Conservation (phyloP, 495 filamentous ascomycete genomes). For the Aspergillus hancockii region DNA sequence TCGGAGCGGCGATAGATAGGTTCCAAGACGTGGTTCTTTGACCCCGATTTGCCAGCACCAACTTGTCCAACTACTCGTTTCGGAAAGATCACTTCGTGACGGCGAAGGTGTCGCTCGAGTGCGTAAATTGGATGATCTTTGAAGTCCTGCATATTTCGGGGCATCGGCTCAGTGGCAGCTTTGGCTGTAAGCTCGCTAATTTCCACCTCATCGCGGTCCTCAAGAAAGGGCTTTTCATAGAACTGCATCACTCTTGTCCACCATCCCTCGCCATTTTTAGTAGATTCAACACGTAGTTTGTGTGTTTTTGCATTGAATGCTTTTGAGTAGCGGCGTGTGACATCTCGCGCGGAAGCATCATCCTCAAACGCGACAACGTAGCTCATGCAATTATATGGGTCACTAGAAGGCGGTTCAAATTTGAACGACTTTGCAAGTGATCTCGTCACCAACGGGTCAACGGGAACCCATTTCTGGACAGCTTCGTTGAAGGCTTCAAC, state of each 20-base stretch:
- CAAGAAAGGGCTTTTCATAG: slow-evolving; percentile 55
- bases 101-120: slow-evolving; percentile 81
- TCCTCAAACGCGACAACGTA: slow-evolving; percentile 88
- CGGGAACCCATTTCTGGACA: slow-evolving; percentile 84
- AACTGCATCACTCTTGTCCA: slow-evolving; percentile 60
- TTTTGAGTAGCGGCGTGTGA: slow-evolving; percentile 77
- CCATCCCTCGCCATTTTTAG: slow-evolving; percentile 69
- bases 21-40: slow-evolving; percentile 55
- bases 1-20: slow-evolving; percentile 77
- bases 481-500: slow-evolving; percentile 85
- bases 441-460: slow-evolving; percentile 81
- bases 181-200: slow-evolving; percentile 68
- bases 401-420: slow-evolving; percentile 78
- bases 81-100: slow-evolving; percentile 76
- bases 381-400: slow-evolving; percentile 68
- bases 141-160: slow-evolving; percentile 85
- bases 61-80: slow-evolving; percentile 76
- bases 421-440: slow-evolving; percentile 71
- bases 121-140: slow-evolving; percentile 91
- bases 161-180: slow-evolving; percentile 81
- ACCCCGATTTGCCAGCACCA: slow-evolving; percentile 62
- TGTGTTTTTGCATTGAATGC: slow-evolving; percentile 88
- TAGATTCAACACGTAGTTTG: slow-evolving; percentile 70
- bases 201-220: slow-evolving; percentile 81
- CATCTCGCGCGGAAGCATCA: slow-evolving; percentile 72